Percentiles rank a stretch among this genome's conserved stretches.
phyloP scores from a whole-genome alignment of 768 basidiomycete species.

The Tricholoma furcatifolium region DNA sequence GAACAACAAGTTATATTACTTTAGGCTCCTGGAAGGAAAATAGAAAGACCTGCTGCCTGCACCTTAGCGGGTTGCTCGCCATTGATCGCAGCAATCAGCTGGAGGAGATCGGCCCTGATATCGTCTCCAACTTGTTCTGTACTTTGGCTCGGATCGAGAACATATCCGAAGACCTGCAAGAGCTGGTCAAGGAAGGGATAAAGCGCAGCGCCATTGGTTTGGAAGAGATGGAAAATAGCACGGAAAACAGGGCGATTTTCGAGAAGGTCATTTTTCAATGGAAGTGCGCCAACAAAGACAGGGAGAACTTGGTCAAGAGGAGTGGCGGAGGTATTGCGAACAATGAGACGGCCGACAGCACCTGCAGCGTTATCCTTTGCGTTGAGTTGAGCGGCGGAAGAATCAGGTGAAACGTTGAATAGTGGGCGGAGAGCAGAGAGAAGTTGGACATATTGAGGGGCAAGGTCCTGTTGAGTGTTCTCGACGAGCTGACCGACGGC shows the following conservation, averaged over 20 bases:
- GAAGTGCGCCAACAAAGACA: slow-evolving; percentile 76
- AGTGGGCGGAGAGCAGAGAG: slow-evolving; percentile 80
- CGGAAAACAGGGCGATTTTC: slow-evolving; percentile 91
- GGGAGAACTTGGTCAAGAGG: slow-evolving; percentile 93
- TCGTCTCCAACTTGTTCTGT: slow-evolving; percentile 82
- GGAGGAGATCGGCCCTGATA: slow-evolving; percentile 71
- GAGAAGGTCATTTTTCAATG: slow-evolving; percentile 82
- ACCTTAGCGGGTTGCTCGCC: slow-evolving; percentile 75
- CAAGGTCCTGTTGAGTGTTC: slow-evolving; percentile 79
- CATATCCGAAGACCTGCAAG: slow-evolving; percentile 75
- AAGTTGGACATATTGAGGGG: slow-evolving; percentile 74
- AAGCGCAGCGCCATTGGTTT: slow-evolving; percentile 66
- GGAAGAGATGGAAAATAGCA: slow-evolving; percentile 86
- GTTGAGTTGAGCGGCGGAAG: slow-evolving; percentile 68
- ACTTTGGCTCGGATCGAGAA: slow-evolving; percentile 66
- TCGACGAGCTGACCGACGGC: slow-evolving; percentile 90
- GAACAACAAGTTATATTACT: slow-evolving; percentile 16
- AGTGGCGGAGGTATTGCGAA: slow-evolving; percentile 72
- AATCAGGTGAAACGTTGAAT: slow-evolving; percentile 64
- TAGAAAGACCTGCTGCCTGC: slow-evolving; percentile 70
- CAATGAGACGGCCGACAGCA: slow-evolving; percentile 84
- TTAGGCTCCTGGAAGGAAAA: slow-evolving; percentile 49
- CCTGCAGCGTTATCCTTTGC: slow-evolving; percentile 98
- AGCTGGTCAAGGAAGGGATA: slow-evolving; percentile 77
- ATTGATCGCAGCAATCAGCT: slow-evolving; percentile 71